phyloP scores from a whole-genome alignment of 805 yeast genomes.

The Candida insectalens region DNA sequence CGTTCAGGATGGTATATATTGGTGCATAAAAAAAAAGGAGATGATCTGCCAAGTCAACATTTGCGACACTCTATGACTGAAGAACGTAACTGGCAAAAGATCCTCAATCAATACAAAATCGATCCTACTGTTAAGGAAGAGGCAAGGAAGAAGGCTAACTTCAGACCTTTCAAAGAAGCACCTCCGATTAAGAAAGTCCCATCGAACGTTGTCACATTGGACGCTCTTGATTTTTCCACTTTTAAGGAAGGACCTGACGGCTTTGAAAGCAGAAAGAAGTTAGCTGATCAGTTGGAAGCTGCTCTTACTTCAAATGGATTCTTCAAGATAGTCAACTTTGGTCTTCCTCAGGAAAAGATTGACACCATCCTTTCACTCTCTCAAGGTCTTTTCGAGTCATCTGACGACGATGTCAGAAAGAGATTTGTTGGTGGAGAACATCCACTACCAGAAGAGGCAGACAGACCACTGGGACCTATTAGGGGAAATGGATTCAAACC shows the following conservation, averaged over 20 bases:
- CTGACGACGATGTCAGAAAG: slow-evolving; percentile 29
- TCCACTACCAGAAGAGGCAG: slow-evolving; percentile 16
- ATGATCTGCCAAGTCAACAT: too few relatives aligned
- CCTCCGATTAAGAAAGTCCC: slow-evolving; percentile 10
- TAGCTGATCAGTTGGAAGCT: slow-evolving; percentile 29
- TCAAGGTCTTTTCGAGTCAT: slow-evolving; percentile 27
- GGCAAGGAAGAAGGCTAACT: slow-evolving; percentile 18
- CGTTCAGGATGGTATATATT: too few relatives aligned
- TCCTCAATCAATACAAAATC: not conserved
- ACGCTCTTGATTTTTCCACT: slow-evolving; percentile 28
- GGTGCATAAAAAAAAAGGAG: too few relatives aligned
- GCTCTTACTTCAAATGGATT: slow-evolving; percentile 35
- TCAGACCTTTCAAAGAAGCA: slow-evolving; percentile 24
- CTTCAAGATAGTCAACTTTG: slow-evolving; percentile 32
- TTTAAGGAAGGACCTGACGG: slow-evolving; percentile 23
- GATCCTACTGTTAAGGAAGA: not conserved
- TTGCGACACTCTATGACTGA: too few relatives aligned
- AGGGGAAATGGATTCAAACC: slow-evolving; percentile 41
- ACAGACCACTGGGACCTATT: slow-evolving; percentile 31
- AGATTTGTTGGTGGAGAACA: slow-evolving; percentile 29
- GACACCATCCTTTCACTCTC: slow-evolving; percentile 29
- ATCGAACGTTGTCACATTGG: slow-evolving; percentile 19
- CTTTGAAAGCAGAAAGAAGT: slow-evolving; percentile 15
- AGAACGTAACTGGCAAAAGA: too few relatives aligned
- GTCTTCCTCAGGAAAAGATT: slow-evolving; percentile 24